Evolutionary conservation across 2,329 filamentous ascomycete species (phyloP).

Genomic region (Ophiosphaerella korrae): DNA sequence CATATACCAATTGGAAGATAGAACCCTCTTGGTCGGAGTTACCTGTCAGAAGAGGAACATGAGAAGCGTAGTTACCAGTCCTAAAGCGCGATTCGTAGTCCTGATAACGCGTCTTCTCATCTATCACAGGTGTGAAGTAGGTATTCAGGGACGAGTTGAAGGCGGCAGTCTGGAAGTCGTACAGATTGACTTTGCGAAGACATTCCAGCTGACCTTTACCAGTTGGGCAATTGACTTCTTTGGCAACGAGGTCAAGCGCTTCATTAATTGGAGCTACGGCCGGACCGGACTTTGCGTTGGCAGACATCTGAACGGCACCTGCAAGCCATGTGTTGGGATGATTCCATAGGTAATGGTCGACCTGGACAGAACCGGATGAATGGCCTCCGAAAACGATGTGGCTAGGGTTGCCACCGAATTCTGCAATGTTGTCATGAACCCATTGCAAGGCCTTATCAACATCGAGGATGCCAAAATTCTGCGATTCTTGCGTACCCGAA

Average conservation of each 20-base stretch:
- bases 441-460: slow-evolving; percentile 46
- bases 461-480: slow-evolving; percentile 46
- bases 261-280: slow-evolving; percentile 25
- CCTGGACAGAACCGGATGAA: slow-evolving; percentile 32
- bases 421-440: slow-evolving; percentile 43
- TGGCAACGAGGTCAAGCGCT: slow-evolving; percentile 29
- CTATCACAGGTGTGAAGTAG: slow-evolving; percentile 28
- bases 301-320: slow-evolving; percentile 31
- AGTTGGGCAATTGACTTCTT: slow-evolving; percentile 26
- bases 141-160: slow-evolving; percentile 33
- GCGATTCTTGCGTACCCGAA: slow-evolving; percentile 13
- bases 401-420: slow-evolving; percentile 50
- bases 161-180: slow-evolving; percentile 29
- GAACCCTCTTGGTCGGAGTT: slow-evolving; percentile 35
- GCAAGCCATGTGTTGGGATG: slow-evolving; percentile 26
- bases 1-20: slow-evolving; percentile 31
- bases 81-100: slow-evolving; percentile 28
- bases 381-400: slow-evolving; percentile 52
- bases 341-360: slow-evolving; percentile 34
- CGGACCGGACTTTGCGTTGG: slow-evolving; percentile 31
- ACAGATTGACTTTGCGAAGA: slow-evolving; percentile 26
- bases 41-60: slow-evolving; percentile 32
- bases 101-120: slow-evolving; percentile 28
- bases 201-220: slow-evolving; percentile 26
- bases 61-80: slow-evolving; percentile 31